Evolutionary conservation across 2,329 filamentous ascomycete species (phyloP).

Genomic region (Lachnellula occidentalis): DNA sequence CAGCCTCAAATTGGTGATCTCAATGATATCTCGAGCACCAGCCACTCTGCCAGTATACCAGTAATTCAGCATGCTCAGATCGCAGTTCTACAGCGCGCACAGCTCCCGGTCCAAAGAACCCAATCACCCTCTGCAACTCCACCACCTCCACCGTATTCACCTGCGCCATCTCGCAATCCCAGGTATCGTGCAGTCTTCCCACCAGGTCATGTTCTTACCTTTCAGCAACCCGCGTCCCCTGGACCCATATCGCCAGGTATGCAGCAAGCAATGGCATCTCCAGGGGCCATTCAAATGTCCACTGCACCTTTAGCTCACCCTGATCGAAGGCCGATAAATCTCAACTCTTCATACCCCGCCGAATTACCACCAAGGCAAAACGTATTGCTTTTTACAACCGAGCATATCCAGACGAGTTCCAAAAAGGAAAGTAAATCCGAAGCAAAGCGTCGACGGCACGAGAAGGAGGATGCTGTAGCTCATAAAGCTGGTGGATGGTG

Average conservation of each 20-base stretch:
- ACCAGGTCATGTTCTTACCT: slow-evolving; percentile 40
- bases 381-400: slow-evolving; percentile 9
- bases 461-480: slow-evolving; percentile 60
- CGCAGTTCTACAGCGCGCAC: slow-evolving; percentile 2
- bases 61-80: slow-evolving; percentile 6
- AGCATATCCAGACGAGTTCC: slow-evolving; percentile 14
- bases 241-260: slow-evolving; percentile 58
- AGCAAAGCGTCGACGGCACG: slow-evolving; percentile 47
- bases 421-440: slow-evolving; percentile 27
- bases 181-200: slow-evolving; percentile 55
- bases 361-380: slow-evolving; percentile 19
- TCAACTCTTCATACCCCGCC: slow-evolving; percentile 28
- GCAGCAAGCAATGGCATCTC: slow-evolving; percentile 55
- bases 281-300: slow-evolving; percentile 54
- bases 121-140: slow-evolving; percentile 10
- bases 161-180: slow-evolving; percentile 19
- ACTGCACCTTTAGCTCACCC: slow-evolving; percentile 51
- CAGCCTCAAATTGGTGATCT: slow-evolving; percentile 15
- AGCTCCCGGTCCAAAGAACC: neutral
- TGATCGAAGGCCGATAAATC: slow-evolving; percentile 24
- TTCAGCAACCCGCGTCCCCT: slow-evolving; percentile 51
- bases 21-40: slow-evolving; percentile 1
- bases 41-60: slow-evolving; percentile 4
- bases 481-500: slow-evolving; percentile 55
- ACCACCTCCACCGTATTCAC: slow-evolving; percentile 30